phyloP scores from a whole-genome alignment of 2,329 filamentous ascomycete genomes.

The Penicillium sp. region DNA sequence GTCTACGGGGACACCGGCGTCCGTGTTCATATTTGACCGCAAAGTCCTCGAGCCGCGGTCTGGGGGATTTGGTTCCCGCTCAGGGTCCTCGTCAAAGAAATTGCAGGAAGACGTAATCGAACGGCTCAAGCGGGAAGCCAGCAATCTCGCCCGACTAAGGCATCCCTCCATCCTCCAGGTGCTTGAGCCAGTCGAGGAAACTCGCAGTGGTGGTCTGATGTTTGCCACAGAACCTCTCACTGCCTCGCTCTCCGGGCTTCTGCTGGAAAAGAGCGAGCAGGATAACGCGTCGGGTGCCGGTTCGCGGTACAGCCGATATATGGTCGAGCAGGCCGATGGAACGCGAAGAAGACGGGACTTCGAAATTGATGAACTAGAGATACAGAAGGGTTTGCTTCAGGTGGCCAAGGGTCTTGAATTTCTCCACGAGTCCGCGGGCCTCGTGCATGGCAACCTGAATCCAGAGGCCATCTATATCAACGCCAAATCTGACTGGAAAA shows the following conservation, averaged over 20 bases:
- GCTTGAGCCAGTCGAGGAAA: slow-evolving; percentile 93
- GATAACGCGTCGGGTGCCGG: slow-evolving; percentile 68
- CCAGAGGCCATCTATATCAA: slow-evolving; percentile 94
- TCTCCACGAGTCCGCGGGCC: slow-evolving; percentile 86
- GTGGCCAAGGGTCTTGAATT: slow-evolving; percentile 94
- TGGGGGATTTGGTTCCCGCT: slow-evolving; percentile 59
- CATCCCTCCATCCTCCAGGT: slow-evolving; percentile 92
- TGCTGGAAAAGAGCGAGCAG: slow-evolving; percentile 87
- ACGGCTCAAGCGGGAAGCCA: slow-evolving; percentile 85
- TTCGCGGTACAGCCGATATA: slow-evolving; percentile 72
- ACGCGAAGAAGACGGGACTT: slow-evolving; percentile 72
- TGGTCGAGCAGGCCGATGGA: slow-evolving; percentile 75
- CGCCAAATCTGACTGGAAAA: slow-evolving; percentile 97
- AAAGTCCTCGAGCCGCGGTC: slow-evolving; percentile 74
- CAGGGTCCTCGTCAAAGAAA: slow-evolving; percentile 70
- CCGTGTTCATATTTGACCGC: slow-evolving; percentile 91
- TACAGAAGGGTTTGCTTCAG: slow-evolving; percentile 92
- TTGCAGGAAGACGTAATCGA: slow-evolving; percentile 88
- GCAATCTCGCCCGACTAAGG: slow-evolving; percentile 78
- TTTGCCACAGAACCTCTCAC: slow-evolving; percentile 93
- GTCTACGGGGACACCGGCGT: slow-evolving; percentile 82
- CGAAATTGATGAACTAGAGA: slow-evolving; percentile 94
- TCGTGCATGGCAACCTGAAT: slow-evolving; percentile 92
- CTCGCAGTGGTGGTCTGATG: slow-evolving; percentile 83
- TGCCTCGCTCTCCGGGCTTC: slow-evolving; percentile 75